Conservation (phyloP, 2,329 filamentous ascomycete species). For the Tolypocladium ovalisporum region DNA sequence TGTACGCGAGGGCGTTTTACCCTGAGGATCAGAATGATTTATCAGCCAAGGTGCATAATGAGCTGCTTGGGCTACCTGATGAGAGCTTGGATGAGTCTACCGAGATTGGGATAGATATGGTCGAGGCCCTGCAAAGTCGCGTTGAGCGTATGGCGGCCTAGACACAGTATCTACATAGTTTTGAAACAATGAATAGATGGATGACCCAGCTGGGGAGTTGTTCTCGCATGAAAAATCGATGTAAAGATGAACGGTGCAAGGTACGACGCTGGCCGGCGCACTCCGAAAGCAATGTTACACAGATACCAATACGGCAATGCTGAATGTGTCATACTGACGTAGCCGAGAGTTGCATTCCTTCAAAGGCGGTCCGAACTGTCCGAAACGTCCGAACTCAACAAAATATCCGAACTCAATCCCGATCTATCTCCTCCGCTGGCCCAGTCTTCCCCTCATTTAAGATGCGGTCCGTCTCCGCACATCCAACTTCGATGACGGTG, state of each 20-base stretch:
- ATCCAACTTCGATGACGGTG: not conserved
- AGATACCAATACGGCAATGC: not conserved
- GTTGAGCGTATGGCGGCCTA: slow-evolving; percentile 8
- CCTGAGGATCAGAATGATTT: slow-evolving; percentile 16
- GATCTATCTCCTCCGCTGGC: not conserved
- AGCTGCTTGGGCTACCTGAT: slow-evolving; percentile 37
- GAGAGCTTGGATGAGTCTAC: slow-evolving; percentile 46
- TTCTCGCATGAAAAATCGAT: no score
- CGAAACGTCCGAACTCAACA: not conserved
- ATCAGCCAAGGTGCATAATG: slow-evolving; percentile 32
- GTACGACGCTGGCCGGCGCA: not conserved
- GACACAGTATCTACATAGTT: no score
- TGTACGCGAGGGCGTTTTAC: slow-evolving; percentile 43
- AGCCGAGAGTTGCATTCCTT: not conserved
- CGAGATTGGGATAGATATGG: slow-evolving; percentile 30
- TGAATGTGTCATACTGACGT: not conserved
- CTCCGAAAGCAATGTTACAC: not conserved
- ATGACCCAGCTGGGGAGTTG: no score
- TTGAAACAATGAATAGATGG: no score
- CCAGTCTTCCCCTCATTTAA: not conserved
- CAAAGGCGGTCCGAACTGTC: not conserved
- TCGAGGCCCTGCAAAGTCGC: slow-evolving; percentile 11
- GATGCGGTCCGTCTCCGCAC: no score
- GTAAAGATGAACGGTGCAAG: not conserved
- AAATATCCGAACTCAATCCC: not conserved